Evolutionary conservation across 495 filamentous ascomycete genomes (phyloP).

Genomic region (Aspergillus panamensis): DNA sequence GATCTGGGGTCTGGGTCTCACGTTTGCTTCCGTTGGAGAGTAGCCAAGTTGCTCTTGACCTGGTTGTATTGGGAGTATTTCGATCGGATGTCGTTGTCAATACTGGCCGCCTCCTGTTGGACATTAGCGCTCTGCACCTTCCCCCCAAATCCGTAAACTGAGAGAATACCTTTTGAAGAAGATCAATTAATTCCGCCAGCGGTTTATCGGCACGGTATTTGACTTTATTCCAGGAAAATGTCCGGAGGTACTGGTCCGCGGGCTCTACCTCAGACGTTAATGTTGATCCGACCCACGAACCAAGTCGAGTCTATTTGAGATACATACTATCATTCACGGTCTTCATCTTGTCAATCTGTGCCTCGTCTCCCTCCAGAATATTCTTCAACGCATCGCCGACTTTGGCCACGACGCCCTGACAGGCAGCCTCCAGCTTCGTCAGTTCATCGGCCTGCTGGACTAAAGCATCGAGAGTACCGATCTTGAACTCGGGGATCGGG

Average conservation of each 20-base stretch:
- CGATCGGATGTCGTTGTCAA: constrained; percentile 89
- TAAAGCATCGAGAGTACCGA: constrained; percentile 92
- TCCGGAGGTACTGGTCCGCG: constrained; percentile 84
- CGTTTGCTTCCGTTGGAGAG: constrained; percentile 84
- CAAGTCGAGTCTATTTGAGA: neutral
- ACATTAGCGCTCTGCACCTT: constrained; percentile 2
- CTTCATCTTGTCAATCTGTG: constrained; percentile 80
- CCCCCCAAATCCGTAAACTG: no score
- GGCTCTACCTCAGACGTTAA: constrained; percentile 59
- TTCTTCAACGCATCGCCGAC: constrained; percentile 79
- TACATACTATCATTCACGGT: constrained; percentile 90
- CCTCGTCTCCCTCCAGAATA: constrained; percentile 78
- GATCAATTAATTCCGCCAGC: constrained; percentile 77
- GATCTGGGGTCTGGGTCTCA: constrained; percentile 38
- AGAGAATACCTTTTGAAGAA: constrained; percentile 69
- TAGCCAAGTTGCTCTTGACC: constrained; percentile 73
- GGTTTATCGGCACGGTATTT: constrained; percentile 92
- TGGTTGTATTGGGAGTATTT: constrained; percentile 92
- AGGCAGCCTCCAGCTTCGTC: constrained; percentile 75
- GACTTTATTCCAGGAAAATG: constrained; percentile 93
- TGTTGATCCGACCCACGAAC: neutral
- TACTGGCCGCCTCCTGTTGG: constrained; percentile 70
- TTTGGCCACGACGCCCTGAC: constrained; percentile 80
- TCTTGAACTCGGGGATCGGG: constrained; percentile 89
- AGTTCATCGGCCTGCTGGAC: constrained; percentile 96